A percentile compares a stretch with the other conserved stretches of the same genome.
These are phyloP conservation scores for Neurospora sp. DNA, from an alignment of 495 filamentous ascomycete species.

Conservation along the genomic window DNA sequence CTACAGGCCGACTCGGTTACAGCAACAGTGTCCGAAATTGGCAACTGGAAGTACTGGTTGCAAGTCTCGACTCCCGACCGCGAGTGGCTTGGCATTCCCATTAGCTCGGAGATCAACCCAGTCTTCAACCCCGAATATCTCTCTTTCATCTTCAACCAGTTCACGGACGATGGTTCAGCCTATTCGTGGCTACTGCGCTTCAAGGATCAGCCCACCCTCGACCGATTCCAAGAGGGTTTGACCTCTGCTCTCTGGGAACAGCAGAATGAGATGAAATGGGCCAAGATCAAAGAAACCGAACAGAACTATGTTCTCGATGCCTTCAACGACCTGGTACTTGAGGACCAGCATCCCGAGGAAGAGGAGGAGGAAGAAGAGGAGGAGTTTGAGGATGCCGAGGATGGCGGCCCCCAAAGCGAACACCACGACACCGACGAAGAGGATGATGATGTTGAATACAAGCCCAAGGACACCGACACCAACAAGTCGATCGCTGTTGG, in stretches of 20 bases:
- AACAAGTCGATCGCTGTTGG: slow-evolving; percentile 97
- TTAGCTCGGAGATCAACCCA: slow-evolving; percentile 86
- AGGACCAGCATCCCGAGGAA: slow-evolving; percentile 57
- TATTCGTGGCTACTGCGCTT: slow-evolving; percentile 96
- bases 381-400: slow-evolving; percentile 53
- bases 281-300: slow-evolving; percentile 81
- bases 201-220: slow-evolving; percentile 66
- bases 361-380: slow-evolving; percentile 52
- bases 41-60: slow-evolving; percentile 92
- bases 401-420: slow-evolving; percentile 44
- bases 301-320: slow-evolving; percentile 91
- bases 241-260: slow-evolving; percentile 97
- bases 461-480: slow-evolving; percentile 67
- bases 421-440: slow-evolving; percentile 91
- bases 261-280: slow-evolving; percentile 90
- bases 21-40: slow-evolving; percentile 76
- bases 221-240: slow-evolving; percentile 85
- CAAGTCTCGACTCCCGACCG: slow-evolving; percentile 68
- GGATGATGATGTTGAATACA: slow-evolving; percentile 67
- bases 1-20: slow-evolving; percentile 63
- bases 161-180: slow-evolving; percentile 74
- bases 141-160: slow-evolving; percentile 98
- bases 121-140: slow-evolving; percentile 98
- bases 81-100: slow-evolving; percentile 80
- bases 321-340: slow-evolving; percentile 90